Conservation (phyloP, 352 stramenopile species). For the Phytophthora foliorum region DNA sequence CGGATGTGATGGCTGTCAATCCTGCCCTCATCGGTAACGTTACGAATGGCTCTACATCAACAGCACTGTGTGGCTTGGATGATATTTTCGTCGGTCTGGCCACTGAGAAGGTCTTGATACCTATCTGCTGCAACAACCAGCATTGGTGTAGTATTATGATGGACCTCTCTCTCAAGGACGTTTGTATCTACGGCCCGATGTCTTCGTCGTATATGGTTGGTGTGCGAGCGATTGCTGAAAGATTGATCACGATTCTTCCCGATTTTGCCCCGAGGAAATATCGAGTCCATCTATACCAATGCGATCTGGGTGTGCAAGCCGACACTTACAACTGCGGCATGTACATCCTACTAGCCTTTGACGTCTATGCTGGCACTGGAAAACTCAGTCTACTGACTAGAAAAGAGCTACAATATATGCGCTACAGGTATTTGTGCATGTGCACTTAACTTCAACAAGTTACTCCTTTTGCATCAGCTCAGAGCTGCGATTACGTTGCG, state of each 20-base stretch:
- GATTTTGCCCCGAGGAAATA: conserved; percentile 1
- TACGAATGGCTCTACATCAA: not conserved
- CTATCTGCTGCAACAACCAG: not conserved
- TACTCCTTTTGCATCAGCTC: not conserved
- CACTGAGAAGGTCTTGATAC: not conserved
- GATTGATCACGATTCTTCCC: not conserved
- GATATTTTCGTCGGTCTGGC: not conserved
- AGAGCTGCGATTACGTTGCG: not conserved
- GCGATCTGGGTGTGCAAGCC: not conserved
- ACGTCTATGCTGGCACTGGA: not conserved
- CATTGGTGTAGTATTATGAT: conserved; percentile 14
- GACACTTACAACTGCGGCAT: conserved; percentile 7
- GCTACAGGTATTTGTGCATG: not conserved
- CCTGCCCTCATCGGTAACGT: not conserved
- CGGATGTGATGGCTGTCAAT: not conserved
- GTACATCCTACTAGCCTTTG: conserved; percentile 1
- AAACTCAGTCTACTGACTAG: not conserved
- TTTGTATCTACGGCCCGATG: conserved; percentile 1
- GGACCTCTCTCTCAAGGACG: not conserved
- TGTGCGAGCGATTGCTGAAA: not conserved
- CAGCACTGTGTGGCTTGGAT: not conserved
- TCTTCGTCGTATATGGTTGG: not conserved
- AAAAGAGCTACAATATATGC: conserved; percentile 2
- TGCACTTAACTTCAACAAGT: conserved; percentile 6
- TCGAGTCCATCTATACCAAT: not conserved